Evolutionary conservation across 305 asterid genomes (phyloP), one percentile per base, ranked within the genome.

Genomic region (Lippia alba): DNA sequence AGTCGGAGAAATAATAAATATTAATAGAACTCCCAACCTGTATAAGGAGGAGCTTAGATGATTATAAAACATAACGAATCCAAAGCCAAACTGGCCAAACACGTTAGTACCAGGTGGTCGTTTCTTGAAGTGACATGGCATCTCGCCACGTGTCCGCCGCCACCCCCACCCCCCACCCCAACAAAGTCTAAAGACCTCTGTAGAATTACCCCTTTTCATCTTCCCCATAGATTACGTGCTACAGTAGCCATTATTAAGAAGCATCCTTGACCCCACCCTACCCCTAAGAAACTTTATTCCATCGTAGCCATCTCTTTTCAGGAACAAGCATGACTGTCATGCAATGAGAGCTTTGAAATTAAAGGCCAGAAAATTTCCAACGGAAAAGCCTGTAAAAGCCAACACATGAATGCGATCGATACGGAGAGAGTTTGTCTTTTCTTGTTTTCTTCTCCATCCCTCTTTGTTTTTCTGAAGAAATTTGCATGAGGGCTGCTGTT

Each of bases 291-390:
- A 45, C 76, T 75, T 78, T 74, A 40, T 58, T 66, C 53, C 72
- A n/a, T 33, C 76, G 53, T 72, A 79, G 82, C 78, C 79, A 12
- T 66, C 69, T 71, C 76, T 80, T 71, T 81, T 73, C 75, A 83
- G 73, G 82, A 73, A 51, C 78, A 68, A 61, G 79, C 86, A 67
- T 72, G 81, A 56, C 70, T 40, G 73, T 67, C 83, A 79, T 79
- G 83, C 76, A 72, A 71, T 73, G 72, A 82, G 80, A 70, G 64
- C 78, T 75, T 81, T 77, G 76, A 69, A 64, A 71, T 61, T 11
- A 67, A 71, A 69, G 45, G 39, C 12, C 8, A 16, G 15, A 39
- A n/a, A 8, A 16, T 40, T 64, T 56, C 49, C 15, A 8, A 63
- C 4, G 63, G 55, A 67, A 59, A 49, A 33, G 15, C 8, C 60